Percentiles rank a stretch among this genome's conserved stretches.
These are phyloP conservation scores for Arthroderma uncinatum DNA, from an alignment of 2,329 filamentous ascomycete species.

Conservation along the genomic window DNA sequence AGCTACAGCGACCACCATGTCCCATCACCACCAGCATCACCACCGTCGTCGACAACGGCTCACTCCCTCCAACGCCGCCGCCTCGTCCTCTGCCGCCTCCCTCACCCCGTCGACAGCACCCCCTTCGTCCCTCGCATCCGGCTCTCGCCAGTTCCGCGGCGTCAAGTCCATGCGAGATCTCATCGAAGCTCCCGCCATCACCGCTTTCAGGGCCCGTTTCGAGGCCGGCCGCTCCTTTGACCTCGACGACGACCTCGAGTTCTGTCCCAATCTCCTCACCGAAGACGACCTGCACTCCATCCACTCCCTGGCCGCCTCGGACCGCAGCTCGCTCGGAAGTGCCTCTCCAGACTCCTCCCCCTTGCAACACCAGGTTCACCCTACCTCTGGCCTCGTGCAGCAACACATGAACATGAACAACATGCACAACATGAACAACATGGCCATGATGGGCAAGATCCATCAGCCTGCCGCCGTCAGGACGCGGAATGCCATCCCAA, in stretches of 20 bases:
- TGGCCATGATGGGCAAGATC: conserved; percentile 50
- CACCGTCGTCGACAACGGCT: conserved; percentile 77
- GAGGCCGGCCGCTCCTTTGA: conserved; percentile 91
- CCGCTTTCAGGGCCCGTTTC: conserved; percentile 73
- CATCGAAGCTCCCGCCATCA: conserved; percentile 63
- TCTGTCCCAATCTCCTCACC: conserved; percentile 83
- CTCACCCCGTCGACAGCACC: neutral
- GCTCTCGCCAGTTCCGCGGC: conserved; percentile 63
- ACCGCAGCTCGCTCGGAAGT: conserved; percentile 88
- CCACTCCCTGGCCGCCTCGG: conserved; percentile 66
- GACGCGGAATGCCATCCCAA: conserved; percentile 88
- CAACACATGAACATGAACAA: conserved; percentile 54
- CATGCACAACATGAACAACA: conserved; percentile 53
- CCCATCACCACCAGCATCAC: conserved; percentile 57
- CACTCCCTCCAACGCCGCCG: conserved; percentile 41
- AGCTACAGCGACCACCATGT: conserved; percentile 31
- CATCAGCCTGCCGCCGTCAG: conserved; percentile 86
- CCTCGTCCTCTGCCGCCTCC: neutral
- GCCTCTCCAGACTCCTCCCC: conserved; percentile 88
- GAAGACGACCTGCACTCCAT: conserved; percentile 91
- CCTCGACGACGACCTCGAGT: conserved; percentile 89
- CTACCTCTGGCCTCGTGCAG: conserved; percentile 60
- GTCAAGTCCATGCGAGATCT: conserved; percentile 79
- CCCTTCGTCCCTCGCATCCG: neutral
- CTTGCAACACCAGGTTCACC: conserved; percentile 67